These are phyloP conservation scores for Cochliopodium minus DNA, from an alignment of 208 protist genomes.

Conservation along the genomic window DNA sequence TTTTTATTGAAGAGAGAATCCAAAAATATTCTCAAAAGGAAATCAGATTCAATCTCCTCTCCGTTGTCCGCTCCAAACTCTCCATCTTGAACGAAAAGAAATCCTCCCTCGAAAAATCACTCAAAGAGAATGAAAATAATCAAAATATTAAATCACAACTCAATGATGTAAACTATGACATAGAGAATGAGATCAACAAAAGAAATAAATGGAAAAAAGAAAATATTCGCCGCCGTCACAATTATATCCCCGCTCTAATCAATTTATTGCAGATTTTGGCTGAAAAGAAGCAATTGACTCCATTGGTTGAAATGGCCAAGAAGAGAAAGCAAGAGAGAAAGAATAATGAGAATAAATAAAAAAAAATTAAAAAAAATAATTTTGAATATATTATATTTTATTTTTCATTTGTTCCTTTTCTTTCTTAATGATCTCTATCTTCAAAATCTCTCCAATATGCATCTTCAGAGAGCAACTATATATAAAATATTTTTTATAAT, in stretches of 20 bases:
- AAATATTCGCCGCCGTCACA: slow-evolving; percentile 81
- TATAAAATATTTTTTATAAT: no score
- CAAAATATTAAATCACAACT: no score
- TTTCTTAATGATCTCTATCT: no score
- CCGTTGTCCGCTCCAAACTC: slow-evolving; percentile 67
- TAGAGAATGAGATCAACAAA: slow-evolving; percentile 35
- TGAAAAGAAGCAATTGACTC: slow-evolving; percentile 58
- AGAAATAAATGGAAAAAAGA: slow-evolving; percentile 47
- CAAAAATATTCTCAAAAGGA: slow-evolving; percentile 34
- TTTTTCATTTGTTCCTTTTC: no score
- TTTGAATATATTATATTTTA: no score
- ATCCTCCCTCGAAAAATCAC: no score
- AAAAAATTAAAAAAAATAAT: neutral
- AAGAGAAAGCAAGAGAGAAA: neutral
- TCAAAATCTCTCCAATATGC: no score
- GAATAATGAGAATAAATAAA: neutral
- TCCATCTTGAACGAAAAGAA: no score
- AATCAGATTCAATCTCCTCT: slow-evolving; percentile 85
- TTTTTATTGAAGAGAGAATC: slow-evolving; percentile 69
- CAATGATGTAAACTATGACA: slow-evolving; percentile 37
- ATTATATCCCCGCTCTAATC: slow-evolving; percentile 86
- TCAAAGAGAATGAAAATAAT: no score
- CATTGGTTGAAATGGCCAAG: slow-evolving; percentile 34
- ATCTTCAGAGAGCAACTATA: no score
- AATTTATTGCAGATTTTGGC: slow-evolving; percentile 71